Conservation (phyloP, 1,139 yeast genomes). For the Candida glucosophila region DNA sequence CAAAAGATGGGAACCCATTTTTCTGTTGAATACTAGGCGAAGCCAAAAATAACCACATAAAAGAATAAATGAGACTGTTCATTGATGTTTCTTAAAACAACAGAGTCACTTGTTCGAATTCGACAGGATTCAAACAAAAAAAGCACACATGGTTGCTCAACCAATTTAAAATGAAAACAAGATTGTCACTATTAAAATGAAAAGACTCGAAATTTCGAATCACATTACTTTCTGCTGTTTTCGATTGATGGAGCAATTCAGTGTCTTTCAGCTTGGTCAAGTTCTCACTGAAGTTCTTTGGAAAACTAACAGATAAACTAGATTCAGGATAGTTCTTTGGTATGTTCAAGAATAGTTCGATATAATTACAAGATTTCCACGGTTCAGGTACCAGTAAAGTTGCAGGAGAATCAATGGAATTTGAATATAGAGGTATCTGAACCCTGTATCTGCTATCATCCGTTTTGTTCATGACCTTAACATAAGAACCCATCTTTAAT, state of each 20-base stretch:
- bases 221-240: conserved; percentile 16
- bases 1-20: too few species aligned
- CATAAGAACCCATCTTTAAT: conserved; percentile 13
- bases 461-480: conserved; percentile 18
- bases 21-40: too few species aligned
- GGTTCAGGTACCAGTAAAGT: conserved; percentile 21
- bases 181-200: conserved; percentile 9
- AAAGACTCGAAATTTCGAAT: conserved; percentile 12
- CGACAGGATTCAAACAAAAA: conserved; percentile 12
- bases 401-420: too few species aligned
- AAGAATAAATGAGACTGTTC: too few species aligned
- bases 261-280: conserved; percentile 13
- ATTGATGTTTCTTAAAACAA: conserved; percentile 1
- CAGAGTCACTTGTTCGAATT: conserved; percentile 6
- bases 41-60: too few species aligned
- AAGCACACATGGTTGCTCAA: conserved; percentile 18
- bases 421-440: conserved; percentile 1
- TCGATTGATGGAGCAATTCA: conserved; percentile 8
- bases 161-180: conserved; percentile 21
- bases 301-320: conserved; percentile 11
- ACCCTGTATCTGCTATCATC: conserved; percentile 1
- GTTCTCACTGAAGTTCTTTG: conserved; percentile 17
- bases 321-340: conserved; percentile 16
- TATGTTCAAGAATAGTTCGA: conserved; percentile 14
- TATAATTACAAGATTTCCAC: conserved; percentile 11